phyloP scores from a whole-genome alignment of 495 filamentous ascomycete species.

The Peziza echinospora region DNA sequence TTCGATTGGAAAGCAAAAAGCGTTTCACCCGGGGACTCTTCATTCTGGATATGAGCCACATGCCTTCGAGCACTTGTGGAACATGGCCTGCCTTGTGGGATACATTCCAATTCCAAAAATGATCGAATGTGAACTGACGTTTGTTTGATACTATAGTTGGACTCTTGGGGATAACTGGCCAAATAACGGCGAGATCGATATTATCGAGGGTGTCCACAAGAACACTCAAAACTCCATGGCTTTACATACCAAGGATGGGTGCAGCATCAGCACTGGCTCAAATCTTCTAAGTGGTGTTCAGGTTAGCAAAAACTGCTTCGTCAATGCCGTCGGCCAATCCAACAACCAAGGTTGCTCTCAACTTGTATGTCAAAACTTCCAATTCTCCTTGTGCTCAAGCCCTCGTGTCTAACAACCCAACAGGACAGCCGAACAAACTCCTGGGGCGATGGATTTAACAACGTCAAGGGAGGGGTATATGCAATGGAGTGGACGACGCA shows the following conservation, averaged over 20 bases:
- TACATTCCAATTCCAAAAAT: background rate
- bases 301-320: slow-evolving; percentile 33
- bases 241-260: slow-evolving; percentile 51
- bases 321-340: slow-evolving; percentile 23
- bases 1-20: slow-evolving; percentile 47
- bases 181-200: slow-evolving; percentile 64
- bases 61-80: slow-evolving; percentile 49
- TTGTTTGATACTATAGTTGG: slow-evolving; percentile 28
- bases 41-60: slow-evolving; percentile 52
- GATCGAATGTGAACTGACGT: too few relatives aligned
- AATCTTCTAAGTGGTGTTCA: slow-evolving; percentile 25
- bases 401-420: slow-evolving; percentile 4
- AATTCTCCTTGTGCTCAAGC: background rate
- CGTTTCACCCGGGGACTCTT: slow-evolving; percentile 48
- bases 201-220: slow-evolving; percentile 68
- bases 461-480: slow-evolving; percentile 50
- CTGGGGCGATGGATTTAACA: slow-evolving; percentile 56
- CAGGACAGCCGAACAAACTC: slow-evolving; percentile 27
- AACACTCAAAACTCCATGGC: slow-evolving; percentile 44
- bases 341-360: slow-evolving; percentile 28
- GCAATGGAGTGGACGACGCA: slow-evolving; percentile 50
- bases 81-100: slow-evolving; percentile 43
- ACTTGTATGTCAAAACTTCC: background rate
- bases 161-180: slow-evolving; percentile 60
- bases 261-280: slow-evolving; percentile 29